A percentile compares a stretch with the other conserved stretches of the same genome.
phyloP scores from a whole-genome alignment of 306 rosid genomes.

The Dalbergia cultrata region DNA sequence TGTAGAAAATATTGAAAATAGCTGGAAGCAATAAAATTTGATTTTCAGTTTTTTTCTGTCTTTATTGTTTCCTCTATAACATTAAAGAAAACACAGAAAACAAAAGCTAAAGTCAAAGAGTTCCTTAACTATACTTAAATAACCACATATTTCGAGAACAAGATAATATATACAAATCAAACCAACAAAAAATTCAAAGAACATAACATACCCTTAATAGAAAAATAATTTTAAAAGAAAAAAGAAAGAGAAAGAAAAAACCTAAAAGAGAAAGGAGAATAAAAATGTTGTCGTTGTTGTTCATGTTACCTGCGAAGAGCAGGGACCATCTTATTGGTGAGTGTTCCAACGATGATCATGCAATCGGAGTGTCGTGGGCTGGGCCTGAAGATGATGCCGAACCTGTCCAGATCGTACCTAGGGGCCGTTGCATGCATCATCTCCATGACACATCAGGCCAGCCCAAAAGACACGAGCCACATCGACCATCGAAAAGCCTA shows the following conservation, averaged over 20 bases:
- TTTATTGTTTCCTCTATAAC: no score
- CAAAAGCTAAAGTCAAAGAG: background rate
- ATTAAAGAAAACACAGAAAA: background rate
- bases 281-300: background rate
- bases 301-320: constrained; percentile 91
- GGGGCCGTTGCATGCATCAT: constrained; percentile 99
- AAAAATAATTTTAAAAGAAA: background rate
- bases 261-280: no score
- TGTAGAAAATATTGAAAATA: no score
- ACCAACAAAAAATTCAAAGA: background rate
- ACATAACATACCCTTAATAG: background rate
- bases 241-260: no score
- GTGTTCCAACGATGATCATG: constrained; percentile 98
- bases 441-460: constrained; percentile 98
- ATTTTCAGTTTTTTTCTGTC: no score
- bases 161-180: no score
- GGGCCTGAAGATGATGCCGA: constrained; percentile 94
- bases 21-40: no score
- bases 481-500: constrained; percentile 96
- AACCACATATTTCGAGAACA: background rate
- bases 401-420: constrained; percentile 95
- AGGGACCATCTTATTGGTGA: constrained; percentile 99
- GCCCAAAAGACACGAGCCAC: constrained; percentile 99
- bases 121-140: background rate
- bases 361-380: constrained; percentile 97